Evolutionary conservation across 2,329 filamentous ascomycete species (phyloP).

Genomic region (Aspergillus sp.): DNA sequence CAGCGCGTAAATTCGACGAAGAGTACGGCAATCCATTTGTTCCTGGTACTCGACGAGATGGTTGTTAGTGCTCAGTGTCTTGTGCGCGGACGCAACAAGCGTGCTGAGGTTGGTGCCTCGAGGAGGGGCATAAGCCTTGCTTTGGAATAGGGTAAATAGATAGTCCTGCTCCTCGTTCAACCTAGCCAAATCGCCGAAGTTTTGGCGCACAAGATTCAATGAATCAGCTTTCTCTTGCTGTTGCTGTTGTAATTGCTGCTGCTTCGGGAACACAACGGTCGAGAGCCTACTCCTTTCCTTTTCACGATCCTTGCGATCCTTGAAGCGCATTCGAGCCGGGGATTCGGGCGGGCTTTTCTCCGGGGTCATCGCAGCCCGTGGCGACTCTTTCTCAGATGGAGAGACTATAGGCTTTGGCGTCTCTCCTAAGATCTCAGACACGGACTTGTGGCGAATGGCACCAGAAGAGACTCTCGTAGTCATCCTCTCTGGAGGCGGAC

Average conservation of each 20-base stretch:
- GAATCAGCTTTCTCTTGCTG: conserved; percentile 43
- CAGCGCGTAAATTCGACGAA: conserved; percentile 80
- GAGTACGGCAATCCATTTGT: conserved; percentile 76
- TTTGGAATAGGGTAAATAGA: conserved; percentile 57
- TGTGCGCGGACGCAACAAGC: conserved; percentile 74
- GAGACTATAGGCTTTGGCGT: conserved; percentile 38
- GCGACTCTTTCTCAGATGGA: conserved; percentile 28
- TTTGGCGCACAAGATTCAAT: conserved; percentile 31
- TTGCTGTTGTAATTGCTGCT: conserved; percentile 44
- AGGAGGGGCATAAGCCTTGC: conserved; percentile 51
- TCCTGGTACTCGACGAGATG: conserved; percentile 77
- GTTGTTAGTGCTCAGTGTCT: conserved; percentile 81
- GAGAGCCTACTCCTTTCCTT: conserved; percentile 59
- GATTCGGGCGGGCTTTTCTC: conserved; percentile 24
- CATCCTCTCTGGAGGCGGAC: conserved; percentile 48
- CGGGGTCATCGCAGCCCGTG: conserved; percentile 7
- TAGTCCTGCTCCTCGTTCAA: conserved; percentile 51
- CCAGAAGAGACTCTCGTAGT: conserved; percentile 65
- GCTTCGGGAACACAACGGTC: conserved; percentile 72
- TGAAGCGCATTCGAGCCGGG: conserved; percentile 35
- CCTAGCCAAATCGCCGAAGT: conserved; percentile 42
- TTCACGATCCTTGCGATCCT: conserved; percentile 50
- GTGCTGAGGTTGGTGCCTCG: conserved; percentile 54
- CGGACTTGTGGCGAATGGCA: conserved; percentile 63
- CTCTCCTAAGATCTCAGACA: conserved; percentile 64